Percentiles rank a stretch among this genome's conserved stretches.
These are phyloP conservation scores for Ceratonia siliqua DNA, from an alignment of 306 rosid species.

Conservation along the genomic window DNA sequence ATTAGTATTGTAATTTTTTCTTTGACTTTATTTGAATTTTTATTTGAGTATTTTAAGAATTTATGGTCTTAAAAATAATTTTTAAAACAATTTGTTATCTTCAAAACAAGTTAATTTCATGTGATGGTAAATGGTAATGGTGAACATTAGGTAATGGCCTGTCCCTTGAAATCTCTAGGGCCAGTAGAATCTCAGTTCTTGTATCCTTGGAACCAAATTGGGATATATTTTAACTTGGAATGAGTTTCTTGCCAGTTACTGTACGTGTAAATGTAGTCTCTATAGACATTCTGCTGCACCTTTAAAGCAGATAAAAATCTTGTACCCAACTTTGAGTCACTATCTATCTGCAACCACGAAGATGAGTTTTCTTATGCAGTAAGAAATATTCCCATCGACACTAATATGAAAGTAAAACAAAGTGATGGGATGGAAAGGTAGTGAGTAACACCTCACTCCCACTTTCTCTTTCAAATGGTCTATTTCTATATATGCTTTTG, in stretches of 20 bases:
- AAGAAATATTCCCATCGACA: constrained; percentile 13
- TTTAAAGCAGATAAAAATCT: constrained; percentile 16
- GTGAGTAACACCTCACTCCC: constrained; percentile 38
- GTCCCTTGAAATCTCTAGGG: neutral
- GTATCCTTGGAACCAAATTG: too few relatives aligned
- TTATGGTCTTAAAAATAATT: too few relatives aligned
- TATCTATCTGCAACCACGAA: neutral
- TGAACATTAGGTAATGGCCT: neutral
- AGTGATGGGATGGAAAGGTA: neutral
- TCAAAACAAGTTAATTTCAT: neutral
- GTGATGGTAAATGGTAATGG: neutral
- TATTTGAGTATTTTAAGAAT: too few relatives aligned
- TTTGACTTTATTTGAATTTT: too few relatives aligned
- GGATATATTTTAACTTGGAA: neutral
- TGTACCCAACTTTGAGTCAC: constrained; percentile 25
- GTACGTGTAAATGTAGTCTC: constrained; percentile 7
- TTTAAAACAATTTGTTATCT: too few relatives aligned
- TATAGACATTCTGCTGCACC: neutral
- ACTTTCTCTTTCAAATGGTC: constrained; percentile 24
- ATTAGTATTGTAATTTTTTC: too few relatives aligned
- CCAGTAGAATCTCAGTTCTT: neutral
- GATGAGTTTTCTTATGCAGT: neutral
- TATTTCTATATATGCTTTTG: neutral
- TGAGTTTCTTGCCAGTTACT: neutral
- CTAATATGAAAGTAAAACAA: neutral